Evolutionary conservation across 2,329 filamentous ascomycete species (phyloP).

Genomic region (Ceratocystis colombiana): DNA sequence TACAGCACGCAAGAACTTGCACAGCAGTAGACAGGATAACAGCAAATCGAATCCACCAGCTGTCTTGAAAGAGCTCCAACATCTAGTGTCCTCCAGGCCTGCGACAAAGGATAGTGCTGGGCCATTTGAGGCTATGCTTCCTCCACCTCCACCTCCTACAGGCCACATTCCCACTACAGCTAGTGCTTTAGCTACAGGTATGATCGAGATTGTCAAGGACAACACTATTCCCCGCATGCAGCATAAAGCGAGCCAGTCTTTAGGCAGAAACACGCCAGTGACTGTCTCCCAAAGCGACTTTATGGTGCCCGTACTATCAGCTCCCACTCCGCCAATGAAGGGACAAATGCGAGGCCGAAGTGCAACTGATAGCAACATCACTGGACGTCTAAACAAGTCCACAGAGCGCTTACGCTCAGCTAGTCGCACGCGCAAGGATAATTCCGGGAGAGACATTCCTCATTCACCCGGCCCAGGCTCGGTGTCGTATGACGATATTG

Average conservation of each 20-base stretch:
- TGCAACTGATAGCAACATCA: constrained; percentile 40
- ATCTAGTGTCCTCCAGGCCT: constrained; percentile 34
- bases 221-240: constrained; percentile 31
- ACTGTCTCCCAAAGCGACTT: constrained; percentile 36
- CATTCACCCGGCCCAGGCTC: constrained; percentile 29
- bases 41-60: constrained; percentile 36
- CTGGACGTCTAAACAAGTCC: constrained; percentile 46
- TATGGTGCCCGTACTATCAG: constrained; percentile 38
- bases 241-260: background rate
- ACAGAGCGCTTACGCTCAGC: constrained; percentile 52
- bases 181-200: constrained; percentile 42
- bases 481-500: constrained; percentile 38
- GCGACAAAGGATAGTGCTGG: background rate
- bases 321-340: constrained; percentile 37
- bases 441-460: constrained; percentile 27
- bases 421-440: constrained; percentile 45
- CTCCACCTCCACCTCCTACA: constrained; percentile 49
- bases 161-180: constrained; percentile 32
- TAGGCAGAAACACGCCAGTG: constrained; percentile 26
- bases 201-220: constrained; percentile 51
- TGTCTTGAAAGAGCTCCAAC: constrained; percentile 52
- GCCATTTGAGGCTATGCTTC: constrained; percentile 37
- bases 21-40: constrained; percentile 12
- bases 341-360: constrained; percentile 50
- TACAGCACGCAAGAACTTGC: constrained; percentile 22